phyloP scores from a whole-genome alignment of 495 filamentous ascomycete species.

The Lophiotrema nucula region DNA sequence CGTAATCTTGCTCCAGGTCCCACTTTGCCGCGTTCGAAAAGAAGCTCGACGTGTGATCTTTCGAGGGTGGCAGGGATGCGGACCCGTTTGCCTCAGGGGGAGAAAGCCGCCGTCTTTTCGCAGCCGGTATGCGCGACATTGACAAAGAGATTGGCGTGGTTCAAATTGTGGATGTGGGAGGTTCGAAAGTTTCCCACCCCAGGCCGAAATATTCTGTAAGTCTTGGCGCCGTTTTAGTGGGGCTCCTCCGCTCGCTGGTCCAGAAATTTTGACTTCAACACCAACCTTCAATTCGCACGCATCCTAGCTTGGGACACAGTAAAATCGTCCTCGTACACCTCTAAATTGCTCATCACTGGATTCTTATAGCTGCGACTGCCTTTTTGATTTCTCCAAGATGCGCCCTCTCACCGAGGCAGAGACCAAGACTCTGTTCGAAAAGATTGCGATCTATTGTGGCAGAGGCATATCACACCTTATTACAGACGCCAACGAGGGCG shows the following conservation, averaged over 20 bases:
- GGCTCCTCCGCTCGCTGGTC: no score
- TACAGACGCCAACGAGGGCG: conserved; percentile 59
- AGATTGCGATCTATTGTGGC: conserved; percentile 82
- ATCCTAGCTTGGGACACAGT: no score
- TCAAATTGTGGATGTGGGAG: background rate
- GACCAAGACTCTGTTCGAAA: conserved; percentile 61
- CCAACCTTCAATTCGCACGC: no score
- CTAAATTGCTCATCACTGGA: no score
- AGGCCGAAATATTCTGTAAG: conserved; percentile 14
- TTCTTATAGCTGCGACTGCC: no score
- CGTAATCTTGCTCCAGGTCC: conserved; percentile 92
- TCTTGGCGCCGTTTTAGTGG: conserved; percentile 11
- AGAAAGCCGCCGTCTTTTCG: conserved; percentile 32
- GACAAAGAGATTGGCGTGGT: background rate
- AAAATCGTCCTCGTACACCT: no score
- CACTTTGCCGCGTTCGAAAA: conserved; percentile 56
- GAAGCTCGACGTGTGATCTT: conserved; percentile 38
- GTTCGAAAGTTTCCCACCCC: background rate
- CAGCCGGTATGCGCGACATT: conserved; percentile 32
- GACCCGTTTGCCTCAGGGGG: conserved; percentile 41
- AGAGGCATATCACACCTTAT: conserved; percentile 76
- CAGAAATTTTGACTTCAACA: no score
- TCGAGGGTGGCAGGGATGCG: conserved; percentile 34
- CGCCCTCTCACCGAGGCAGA: conserved; percentile 72
- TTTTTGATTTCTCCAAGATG: conserved; percentile 56